Evolutionary conservation across 805 yeast genomes (phyloP), one percentile per base, ranked within the genome.

Genomic region (Wickerhamiella siamensis): DNA sequence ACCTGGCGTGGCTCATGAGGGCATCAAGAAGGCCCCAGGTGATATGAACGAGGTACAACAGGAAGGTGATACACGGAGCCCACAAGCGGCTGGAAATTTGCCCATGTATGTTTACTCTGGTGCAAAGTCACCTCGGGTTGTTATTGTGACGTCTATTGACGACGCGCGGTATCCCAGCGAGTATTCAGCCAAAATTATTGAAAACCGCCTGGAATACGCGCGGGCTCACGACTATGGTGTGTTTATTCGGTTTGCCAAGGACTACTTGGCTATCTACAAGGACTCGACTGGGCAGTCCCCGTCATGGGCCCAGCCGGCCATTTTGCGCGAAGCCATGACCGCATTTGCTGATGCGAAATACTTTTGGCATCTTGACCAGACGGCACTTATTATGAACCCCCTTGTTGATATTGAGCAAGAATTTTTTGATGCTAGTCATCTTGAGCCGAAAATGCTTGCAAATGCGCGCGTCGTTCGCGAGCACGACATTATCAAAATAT

Each of bases 281-380:
- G 51, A 47, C 15, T 42, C 53, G 14, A 33, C 40, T 34, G 43
- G 46, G 41, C 47, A 47, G 32, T 36, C 44, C n/a, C 53, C 41
- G 34, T 48, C 74, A 22, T 82, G 94, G 91, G 70, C 75, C 26
- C 74, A 77, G 48, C 54, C 78, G 22, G 71, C 72, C 43, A 58
- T 77, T 33, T 58, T 83, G 56, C 71, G 93, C 46, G 91, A 87
- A 34, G 96, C 97, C n/a, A 76, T 88, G 79, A 74, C 73, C 58
- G 91, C 94, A 0, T 86, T 86, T 65, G 97, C 97, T 1, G 67
- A 77, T 38, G 81, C 95, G n/a, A 75, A 83, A 57, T 80, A 83
- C 67, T 78, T 87, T 55, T 83, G 96, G 91, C 87, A 76, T 55
- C 56, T 91, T 35, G 95, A 83, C 57, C 55, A 51, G 37, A 75